Conservation (phyloP, 2,329 filamentous ascomycete species). For the Hirsutella minnesotensis region DNA sequence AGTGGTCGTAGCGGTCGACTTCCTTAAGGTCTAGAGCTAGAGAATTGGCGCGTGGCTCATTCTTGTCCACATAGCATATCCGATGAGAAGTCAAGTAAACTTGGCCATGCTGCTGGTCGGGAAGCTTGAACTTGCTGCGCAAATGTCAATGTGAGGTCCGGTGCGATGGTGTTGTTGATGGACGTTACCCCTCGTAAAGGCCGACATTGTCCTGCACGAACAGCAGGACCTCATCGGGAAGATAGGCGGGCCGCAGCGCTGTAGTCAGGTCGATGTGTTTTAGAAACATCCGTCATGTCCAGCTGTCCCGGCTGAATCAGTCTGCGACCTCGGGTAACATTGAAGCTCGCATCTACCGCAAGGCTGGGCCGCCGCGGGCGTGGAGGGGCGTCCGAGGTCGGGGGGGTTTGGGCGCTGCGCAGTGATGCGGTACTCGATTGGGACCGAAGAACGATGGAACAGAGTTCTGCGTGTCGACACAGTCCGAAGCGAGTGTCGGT, state of each 20-base stretch:
- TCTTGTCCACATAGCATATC: slow-evolving; percentile 86
- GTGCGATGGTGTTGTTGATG: background rate
- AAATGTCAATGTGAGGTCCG: too few species aligned
- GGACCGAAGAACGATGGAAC: too few species aligned
- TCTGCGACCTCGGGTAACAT: background rate
- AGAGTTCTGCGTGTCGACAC: too few species aligned
- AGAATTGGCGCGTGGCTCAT: slow-evolving; percentile 74
- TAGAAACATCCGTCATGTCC: slow-evolving; percentile 82
- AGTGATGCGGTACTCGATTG: too few species aligned
- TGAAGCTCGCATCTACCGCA: slow-evolving; percentile 1
- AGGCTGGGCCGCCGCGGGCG: background rate
- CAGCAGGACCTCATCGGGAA: slow-evolving; percentile 86
- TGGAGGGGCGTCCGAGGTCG: too few species aligned
- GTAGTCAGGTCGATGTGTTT: slow-evolving; percentile 92
- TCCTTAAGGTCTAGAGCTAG: slow-evolving; percentile 80
- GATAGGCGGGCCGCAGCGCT: slow-evolving; percentile 81
- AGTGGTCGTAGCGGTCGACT: slow-evolving; percentile 82
- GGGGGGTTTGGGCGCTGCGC: too few species aligned
- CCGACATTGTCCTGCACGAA: slow-evolving; percentile 98
- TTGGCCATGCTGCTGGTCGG: slow-evolving; percentile 88
- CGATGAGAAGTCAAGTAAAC: slow-evolving; percentile 94
- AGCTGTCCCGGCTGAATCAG: background rate
- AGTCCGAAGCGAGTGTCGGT: too few species aligned
- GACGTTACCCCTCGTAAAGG: slow-evolving; percentile 83
- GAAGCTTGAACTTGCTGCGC: slow-evolving; percentile 82